These are phyloP conservation scores for Solanum pinnatisectum DNA, from an alignment of 257 asterid genomes.

Conservation along the genomic window DNA sequence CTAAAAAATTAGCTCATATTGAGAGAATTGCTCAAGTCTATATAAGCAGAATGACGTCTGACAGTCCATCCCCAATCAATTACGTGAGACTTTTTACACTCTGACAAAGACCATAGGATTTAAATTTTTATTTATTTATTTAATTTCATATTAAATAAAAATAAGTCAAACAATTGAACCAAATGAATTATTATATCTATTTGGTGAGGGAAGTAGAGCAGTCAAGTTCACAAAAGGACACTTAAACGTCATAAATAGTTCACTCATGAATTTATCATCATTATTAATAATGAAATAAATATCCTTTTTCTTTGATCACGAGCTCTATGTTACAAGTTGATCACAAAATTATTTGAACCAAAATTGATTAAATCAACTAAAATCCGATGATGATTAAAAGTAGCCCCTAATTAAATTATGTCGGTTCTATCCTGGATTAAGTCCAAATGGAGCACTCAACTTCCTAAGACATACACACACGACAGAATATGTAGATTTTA, in stretches of 20 bases:
- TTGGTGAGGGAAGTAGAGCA: not conserved
- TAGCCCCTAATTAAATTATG: not conserved
- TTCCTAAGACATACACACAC: not conserved
- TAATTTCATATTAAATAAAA: too few relatives aligned
- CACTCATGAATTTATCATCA: not conserved
- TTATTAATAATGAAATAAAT: not conserved
- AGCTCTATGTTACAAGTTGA: not conserved
- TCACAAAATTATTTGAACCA: not conserved
- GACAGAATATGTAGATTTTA: not conserved
- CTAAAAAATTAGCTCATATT: accelerated
- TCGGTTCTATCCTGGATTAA: not conserved
- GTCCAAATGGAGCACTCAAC: not conserved
- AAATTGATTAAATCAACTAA: not conserved
- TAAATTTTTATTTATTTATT: too few relatives aligned
- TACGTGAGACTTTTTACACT: too few relatives aligned
- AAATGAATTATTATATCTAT: not conserved
- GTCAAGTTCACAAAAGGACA: not conserved
- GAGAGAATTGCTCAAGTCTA: accelerated
- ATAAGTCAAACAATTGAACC: too few relatives aligned
- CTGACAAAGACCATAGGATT: too few relatives aligned
- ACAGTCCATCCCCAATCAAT: too few relatives aligned
- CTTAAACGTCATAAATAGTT: not conserved
- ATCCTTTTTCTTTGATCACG: not conserved
- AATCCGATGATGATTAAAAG: not conserved
- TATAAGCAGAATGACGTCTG: too few relatives aligned